Base-by-base conservation (phyloP, 495 filamentous ascomycete genomes). In the Xylaria longipes region DNA sequence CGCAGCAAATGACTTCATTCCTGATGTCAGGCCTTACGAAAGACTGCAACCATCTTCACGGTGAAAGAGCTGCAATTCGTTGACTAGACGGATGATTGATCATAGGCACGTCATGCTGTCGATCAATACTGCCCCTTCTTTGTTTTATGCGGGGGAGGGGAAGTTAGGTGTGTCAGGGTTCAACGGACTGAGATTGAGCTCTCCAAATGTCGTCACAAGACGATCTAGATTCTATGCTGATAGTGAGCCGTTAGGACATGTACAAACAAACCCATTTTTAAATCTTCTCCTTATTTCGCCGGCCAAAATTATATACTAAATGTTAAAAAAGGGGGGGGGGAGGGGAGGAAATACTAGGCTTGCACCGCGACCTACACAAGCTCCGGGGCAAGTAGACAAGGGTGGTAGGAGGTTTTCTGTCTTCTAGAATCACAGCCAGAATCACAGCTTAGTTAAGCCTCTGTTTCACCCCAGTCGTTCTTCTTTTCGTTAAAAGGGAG, bases 41-140 rank as follows among this genome's bases (percentile, higher is more conserved):
- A 52, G n/a, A 37, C 29, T 50, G 57, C 9, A 35, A 54, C 56
- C 52, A 50, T 52, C 27, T 27, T 39, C 9, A 46, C 15, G 6
- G 6, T 31, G 20, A 33, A 17, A 52, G 68, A 43, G 31, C 45
- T 63, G 29, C 35, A 43, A 70, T 70, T 70, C 56, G 68, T 56
- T 45, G 33, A 17, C 35, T 6, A 22, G 29, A 27, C n/a, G 3
- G 20, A 31, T 22, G 15, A 11, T 64, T 70, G 43, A 70, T 70
- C 68, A 70, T 70, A 61, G 31, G 57, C 25, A 58, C 68, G 68
- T 70, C 68, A 70, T 70, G 60, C 8, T 45, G 58, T 33, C 31
- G 67, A 69, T 69, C 67, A 20, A 50, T 48, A 11, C 22, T 56
- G 5, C 8, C 25, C 43, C 33, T 56, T 48, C 1, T 67, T 41